Evolutionary conservation across 2,329 filamentous ascomycete genomes (phyloP), one percentile per base, ranked within the genome.

Genomic region (Hypomyces perniciosus): DNA sequence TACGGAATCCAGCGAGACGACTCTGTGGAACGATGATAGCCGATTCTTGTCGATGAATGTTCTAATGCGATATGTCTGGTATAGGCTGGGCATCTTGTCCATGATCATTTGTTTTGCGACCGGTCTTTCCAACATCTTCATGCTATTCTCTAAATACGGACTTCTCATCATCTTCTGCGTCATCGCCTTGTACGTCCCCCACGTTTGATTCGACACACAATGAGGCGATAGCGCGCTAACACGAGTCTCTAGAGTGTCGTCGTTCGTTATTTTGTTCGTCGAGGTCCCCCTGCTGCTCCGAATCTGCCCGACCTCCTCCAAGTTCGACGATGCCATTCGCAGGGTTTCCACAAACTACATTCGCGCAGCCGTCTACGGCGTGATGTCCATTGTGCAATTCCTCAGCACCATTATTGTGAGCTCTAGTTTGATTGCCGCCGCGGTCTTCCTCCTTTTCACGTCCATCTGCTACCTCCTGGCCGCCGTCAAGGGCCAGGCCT

Each of bases 281-380:
- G 88, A 99, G 70, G 85, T 99, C 13, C 93, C 93, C 29, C 85
- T 97, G 53, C 87, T 99, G 52, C 85, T 99, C 55, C 88, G 93
- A 72, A 96, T 99, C 74, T 99, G 93, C 76, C 93, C 93, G 52
- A 99, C 93, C 5, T 97, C 92, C 10, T 72, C 85, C 57, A 84
- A 81, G 58, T 99, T 99, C 73, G 93, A 99, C 69, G 76, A 74
- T 59, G 85, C 90, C 67, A 92, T 99, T 70, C 90, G 92, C 71
- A 85, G 82, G 64, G 88, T 99, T 76, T 90, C 90, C 57, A 95
- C 91, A 53, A 97, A 96, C 77, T 97, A 91, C 76, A 95, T 93
- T 85, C 90, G 93, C 71, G 92, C 92, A 20, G 86, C 76, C 52
- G 86, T 95, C 66, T 99, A 99, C 72, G 72, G 73, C 52, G 72